Base-by-base conservation (phyloP, 2,329 filamentous ascomycete species). In the Septoria petroselini region DNA sequence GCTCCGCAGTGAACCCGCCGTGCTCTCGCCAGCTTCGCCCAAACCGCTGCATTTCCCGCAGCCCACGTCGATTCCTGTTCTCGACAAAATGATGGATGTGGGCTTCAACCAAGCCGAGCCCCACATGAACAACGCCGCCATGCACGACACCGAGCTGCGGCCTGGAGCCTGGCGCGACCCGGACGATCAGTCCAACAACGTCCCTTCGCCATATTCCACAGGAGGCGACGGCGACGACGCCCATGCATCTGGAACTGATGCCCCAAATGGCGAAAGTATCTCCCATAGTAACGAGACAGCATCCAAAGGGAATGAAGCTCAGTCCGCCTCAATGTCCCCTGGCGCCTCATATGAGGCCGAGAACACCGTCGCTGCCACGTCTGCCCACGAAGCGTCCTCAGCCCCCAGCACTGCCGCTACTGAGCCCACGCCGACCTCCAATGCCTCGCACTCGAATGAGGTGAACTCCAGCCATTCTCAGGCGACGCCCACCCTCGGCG, bases 81-180 rank as follows among this genome's bases (percentile, higher is more conserved):
- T 87, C 63, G 78, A 83, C 65, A 82, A 84, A 65, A 83, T 86
- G 71, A 87, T 82, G 79, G 83, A 88, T 70, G 81, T 82, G 47
- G 72, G 79, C 60, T 85, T 86, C 74, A 83, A 84, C 70, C 82
- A 85, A 67, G 81, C 81, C 48, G 75, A 81, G 46, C 77, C 76
- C 55, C 80, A 81, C 66, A 73, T 78, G 73, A 56, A 44, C 43
- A 62, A 65, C 40, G 64, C 65, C 11, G 53, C 62, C 48, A 62
- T 61, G 58, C 65, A 57, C 58, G 59, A 66, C 48, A 66, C 64
- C 14, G 63, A 64, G 48, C 53, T 67, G 4, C 50, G 65, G n/a
- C 59, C 63, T 2, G 61, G 63, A 43, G 58, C 62, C 21, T 67
- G 65, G 65, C 62, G 62, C 38, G 62, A 64, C 45, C 61, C 62